Evolutionary conservation across 306 rosid species (phyloP), one percentile per base, ranked within the genome.

Genomic region (Vigna mungo): DNA sequence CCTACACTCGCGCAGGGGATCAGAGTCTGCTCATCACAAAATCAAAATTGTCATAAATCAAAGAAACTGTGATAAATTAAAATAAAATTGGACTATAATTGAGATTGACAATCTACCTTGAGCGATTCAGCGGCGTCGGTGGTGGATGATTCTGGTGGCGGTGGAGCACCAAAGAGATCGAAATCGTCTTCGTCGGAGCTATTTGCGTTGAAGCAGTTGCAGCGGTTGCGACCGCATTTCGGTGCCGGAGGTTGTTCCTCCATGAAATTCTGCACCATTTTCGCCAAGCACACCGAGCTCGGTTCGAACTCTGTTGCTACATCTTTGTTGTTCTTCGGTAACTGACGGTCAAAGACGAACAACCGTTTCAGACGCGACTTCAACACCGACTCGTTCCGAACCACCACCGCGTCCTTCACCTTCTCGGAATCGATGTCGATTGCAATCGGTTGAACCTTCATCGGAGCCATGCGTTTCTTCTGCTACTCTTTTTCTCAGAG

Each of bases 401-500:
- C 81, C 61, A 79, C 84, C 75, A 39, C 53, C 0, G 74, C 46
- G 15, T 86, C 97, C 60, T 84, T 88, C 44, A 55, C 77, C 17
- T 75, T 72, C 72, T 83, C 87, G 30, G 91, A 53, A 82, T 95
- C 92, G 63, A 86, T 72, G 60, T 95, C 97, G 25, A 92, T 86
- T 0, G 97, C 97, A 46, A 95, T 86, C 0, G 99, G 99, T 71
- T 90, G 97, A 87, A 95, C 89, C 93, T 90, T 95, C 97, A 92
- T 82, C 77, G 97, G 92, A 82, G 95, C 93, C 91, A 88, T 89
- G 27, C 1, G 1, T 34, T 43, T 39, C 55, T 10, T 72, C 14
- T 43, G 21, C 2, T 20, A 63, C 10, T 34, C 3, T 0, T 0
- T 71, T 77, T 62, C 73, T 77, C 49, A 70, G 52, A 65, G 81